Evolutionary conservation across 1,139 yeast genomes (phyloP), one percentile per base, ranked within the genome.

Genomic region (Protomyces inundatus): DNA sequence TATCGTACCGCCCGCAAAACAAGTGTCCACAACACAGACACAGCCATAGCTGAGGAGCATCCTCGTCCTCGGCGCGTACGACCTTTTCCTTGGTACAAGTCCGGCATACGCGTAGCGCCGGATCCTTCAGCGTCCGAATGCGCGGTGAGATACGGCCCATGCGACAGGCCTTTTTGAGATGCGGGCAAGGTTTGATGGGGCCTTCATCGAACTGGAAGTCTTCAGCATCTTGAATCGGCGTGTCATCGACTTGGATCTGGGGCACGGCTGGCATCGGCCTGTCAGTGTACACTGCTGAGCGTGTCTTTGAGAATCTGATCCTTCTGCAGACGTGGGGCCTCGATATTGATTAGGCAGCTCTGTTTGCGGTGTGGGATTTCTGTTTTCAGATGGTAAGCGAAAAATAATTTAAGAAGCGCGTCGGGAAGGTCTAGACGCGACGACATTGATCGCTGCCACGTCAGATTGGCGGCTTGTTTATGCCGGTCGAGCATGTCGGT

Each of bases 1-100:
- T 14, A 16, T 64, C 64, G 33, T 64, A 54, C 33, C 62, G 51
- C 16, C 61, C 64, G 23, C 66, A 64, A 35, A 59, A 64, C 12
- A 64, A 37, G 42, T 50, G 35, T 14, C 66, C 66, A 9, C 66
- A 64, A 12, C 54, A 53, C 10, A 61, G 48, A 50, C 64, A 60
- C 33, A 60, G 33, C 64, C 66, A 64, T 7, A 64, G 54, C 53
- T 46, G 61, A 16, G 57, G 54, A 39, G 42, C 39, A 12, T 54
- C 64, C 5, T 55, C 52, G 10, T 51, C 55, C 14, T 39, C 10
- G 10, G 37, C 55, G 6, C 52, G 34, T 7, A 16, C 42, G 4
- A 16, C 42, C 23, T 37, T 52, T 34, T 58, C 56, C 53, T 58
- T 58, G 7, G 53, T 48, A 33, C 62, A 58, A n/a, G 48, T 42